A percentile compares a stretch with the other conserved stretches of the same genome.
Conservation (phyloP, 192 early-diverging fungal species). For the Chytriomyces sp. region DNA sequence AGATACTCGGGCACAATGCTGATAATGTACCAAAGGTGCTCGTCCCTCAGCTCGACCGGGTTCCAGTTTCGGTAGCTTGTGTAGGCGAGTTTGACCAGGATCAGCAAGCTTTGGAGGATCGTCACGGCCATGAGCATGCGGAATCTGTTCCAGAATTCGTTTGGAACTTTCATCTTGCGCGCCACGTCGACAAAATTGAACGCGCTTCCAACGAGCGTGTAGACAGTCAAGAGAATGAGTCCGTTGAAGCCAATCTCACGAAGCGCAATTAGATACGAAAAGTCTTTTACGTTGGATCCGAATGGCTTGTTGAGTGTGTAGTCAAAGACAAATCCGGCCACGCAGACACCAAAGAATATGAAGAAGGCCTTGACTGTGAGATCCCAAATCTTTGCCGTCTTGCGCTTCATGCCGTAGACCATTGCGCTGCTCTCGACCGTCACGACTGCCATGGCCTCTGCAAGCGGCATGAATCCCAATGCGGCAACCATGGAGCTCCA, state of each 20-base stretch:
- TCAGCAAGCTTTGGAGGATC: background rate
- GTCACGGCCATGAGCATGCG: background rate
- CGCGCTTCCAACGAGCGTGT: background rate
- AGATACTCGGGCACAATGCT: conserved; percentile 17
- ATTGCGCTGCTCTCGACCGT: background rate
- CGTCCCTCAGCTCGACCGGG: conserved; percentile 9
- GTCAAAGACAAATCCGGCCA: background rate
- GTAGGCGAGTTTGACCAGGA: background rate
- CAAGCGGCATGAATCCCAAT: conserved; percentile 17
- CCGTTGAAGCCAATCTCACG: conserved; percentile 4
- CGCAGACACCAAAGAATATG: background rate
- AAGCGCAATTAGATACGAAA: background rate
- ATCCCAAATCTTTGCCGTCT: background rate
- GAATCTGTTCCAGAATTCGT: background rate
- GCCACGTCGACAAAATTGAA: background rate
- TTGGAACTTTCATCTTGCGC: conserved; percentile 4
- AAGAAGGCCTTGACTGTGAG: background rate
- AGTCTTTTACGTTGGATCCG: background rate
- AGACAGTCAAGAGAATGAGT: background rate
- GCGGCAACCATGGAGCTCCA: background rate
- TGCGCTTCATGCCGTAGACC: conserved; percentile 1
- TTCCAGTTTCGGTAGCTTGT: conserved; percentile 29
- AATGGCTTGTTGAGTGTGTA: conserved; percentile 1
- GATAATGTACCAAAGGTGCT: conserved; percentile 14
- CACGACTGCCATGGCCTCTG: background rate